phyloP scores from a whole-genome alignment of 176 grass and related monocot species.

The Typha latifolia region DNA sequence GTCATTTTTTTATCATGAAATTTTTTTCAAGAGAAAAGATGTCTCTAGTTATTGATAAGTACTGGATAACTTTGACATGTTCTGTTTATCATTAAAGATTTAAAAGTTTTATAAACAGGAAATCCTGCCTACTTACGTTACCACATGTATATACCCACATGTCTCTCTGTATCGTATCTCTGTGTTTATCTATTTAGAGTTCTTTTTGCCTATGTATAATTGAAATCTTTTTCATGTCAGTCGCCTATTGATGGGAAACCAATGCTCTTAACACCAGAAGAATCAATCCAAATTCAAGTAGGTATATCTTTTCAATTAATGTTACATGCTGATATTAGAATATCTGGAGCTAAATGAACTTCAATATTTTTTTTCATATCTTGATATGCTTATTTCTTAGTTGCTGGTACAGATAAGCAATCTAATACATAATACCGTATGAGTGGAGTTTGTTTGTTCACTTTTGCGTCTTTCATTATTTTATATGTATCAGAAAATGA shows the following conservation, averaged over 20 bases:
- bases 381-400: no score
- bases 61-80: no score
- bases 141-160: no score
- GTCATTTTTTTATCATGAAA: neutral
- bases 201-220: neutral
- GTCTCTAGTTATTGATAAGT: no score
- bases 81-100: no score
- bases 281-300: constrained; percentile 95
- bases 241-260: constrained; percentile 97
- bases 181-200: no score
- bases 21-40: neutral
- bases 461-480: neutral
- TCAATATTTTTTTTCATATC: neutral
- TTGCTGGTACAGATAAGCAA: no score
- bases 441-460: neutral
- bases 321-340: neutral
- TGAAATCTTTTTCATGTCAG: constrained; percentile 20
- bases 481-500: neutral
- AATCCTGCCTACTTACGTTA: no score
- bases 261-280: constrained; percentile 91
- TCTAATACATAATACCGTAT: no score
- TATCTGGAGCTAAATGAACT: neutral
- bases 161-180: no score
- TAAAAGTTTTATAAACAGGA: no score
- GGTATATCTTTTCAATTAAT: constrained; percentile 4